phyloP scores from a whole-genome alignment of 768 basidiomycete species.

The Termitomyces sp. region DNA sequence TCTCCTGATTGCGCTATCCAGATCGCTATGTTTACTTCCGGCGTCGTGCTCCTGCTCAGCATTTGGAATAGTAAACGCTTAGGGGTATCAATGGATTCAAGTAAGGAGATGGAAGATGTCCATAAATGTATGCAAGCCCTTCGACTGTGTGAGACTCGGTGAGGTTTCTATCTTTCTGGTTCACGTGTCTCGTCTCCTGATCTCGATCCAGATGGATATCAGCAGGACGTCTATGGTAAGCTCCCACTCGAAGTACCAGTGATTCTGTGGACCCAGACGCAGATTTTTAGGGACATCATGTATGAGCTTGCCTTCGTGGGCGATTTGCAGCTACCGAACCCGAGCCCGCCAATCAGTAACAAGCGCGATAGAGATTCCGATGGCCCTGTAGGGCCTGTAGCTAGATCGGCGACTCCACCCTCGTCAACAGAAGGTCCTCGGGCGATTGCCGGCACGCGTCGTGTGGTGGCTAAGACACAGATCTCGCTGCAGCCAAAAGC shows the following conservation, averaged over 20 bases:
- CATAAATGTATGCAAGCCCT: slow-evolving; percentile 59
- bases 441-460: slow-evolving; percentile 33
- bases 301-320: slow-evolving; percentile 71
- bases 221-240: slow-evolving; percentile 43
- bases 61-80: slow-evolving; percentile 62
- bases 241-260: neutral
- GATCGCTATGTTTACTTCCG: slow-evolving; percentile 42
- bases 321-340: slow-evolving; percentile 61
- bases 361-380: slow-evolving; percentile 67
- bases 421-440: slow-evolving; percentile 19
- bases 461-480: slow-evolving; percentile 18
- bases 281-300: slow-evolving; percentile 55
- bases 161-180: neutral
- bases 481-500: neutral
- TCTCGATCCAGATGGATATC: slow-evolving; percentile 31
- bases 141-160: slow-evolving; percentile 33
- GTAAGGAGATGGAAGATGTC: slow-evolving; percentile 61
- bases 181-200: neutral
- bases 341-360: slow-evolving; percentile 43
- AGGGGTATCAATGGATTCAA: slow-evolving; percentile 43
- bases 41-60: slow-evolving; percentile 59
- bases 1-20: slow-evolving; percentile 8
- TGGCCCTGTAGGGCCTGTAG: slow-evolving; percentile 29
- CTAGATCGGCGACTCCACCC: neutral
- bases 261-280: slow-evolving; percentile 11